Evolutionary conservation across 768 basidiomycete species (phyloP).

Genomic region (Amanita fuliginea): DNA sequence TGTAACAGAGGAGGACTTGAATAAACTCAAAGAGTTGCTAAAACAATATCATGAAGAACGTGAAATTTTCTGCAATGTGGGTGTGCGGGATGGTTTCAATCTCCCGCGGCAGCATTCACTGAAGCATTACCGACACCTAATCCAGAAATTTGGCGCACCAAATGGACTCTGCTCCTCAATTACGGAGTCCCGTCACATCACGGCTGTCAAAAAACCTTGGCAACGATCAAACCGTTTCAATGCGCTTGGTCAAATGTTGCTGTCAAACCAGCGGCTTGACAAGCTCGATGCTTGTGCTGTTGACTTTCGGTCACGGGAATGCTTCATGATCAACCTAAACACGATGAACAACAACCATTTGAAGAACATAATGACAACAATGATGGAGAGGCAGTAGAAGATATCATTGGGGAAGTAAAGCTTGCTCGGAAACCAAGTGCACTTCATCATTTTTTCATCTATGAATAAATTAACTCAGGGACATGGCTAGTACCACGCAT

Average conservation of each 20-base stretch:
- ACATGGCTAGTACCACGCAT: too few relatives aligned
- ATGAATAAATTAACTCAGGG: too few relatives aligned
- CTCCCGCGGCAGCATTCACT: not conserved
- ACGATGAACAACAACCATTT: not conserved
- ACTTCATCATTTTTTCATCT: too few relatives aligned
- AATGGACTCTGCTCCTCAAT: not conserved
- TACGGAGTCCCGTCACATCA: not conserved
- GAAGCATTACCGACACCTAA: not conserved
- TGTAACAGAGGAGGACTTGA: too few relatives aligned
- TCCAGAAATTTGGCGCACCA: not conserved
- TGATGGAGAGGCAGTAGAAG: not conserved
- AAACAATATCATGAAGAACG: too few relatives aligned
- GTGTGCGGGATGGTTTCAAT: not conserved
- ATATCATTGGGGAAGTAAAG: not conserved
- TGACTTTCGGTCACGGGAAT: too few relatives aligned
- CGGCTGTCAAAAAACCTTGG: not conserved
- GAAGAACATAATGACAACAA: not conserved
- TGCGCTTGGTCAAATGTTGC: slow-evolving; percentile 7
- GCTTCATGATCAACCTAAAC: not conserved
- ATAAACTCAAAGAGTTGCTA: too few relatives aligned
- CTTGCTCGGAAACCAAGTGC: not conserved
- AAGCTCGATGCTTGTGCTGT: too few relatives aligned
- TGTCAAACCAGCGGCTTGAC: not conserved
- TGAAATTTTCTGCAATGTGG: too few relatives aligned
- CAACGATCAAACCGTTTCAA: not conserved